phyloP scores from a whole-genome alignment of 768 basidiomycete genomes.

The Podaxis carcinomalis region DNA sequence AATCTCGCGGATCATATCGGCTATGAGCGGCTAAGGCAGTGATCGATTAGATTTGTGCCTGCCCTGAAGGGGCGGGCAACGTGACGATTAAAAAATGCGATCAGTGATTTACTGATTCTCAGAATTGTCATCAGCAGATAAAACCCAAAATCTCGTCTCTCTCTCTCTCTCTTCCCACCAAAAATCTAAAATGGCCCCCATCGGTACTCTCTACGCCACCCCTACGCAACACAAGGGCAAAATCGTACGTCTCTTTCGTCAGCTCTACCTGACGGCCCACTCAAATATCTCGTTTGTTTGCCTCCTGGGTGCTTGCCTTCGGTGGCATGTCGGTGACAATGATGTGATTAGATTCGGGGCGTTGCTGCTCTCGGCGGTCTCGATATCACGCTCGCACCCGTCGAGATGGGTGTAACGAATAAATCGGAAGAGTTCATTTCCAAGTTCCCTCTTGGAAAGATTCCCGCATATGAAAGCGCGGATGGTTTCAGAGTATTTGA shows the following conservation, averaged over 20 bases:
- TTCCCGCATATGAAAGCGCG: conserved; percentile 74
- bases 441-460: conserved; percentile 81
- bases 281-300: not conserved
- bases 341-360: conserved; percentile 39
- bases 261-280: not conserved
- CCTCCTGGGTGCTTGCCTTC: not conserved
- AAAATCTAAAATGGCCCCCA: conserved; percentile 15
- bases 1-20: not conserved
- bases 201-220: conserved; percentile 14
- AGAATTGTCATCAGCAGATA: conserved; percentile 3
- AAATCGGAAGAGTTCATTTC: conserved; percentile 61
- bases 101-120: conserved; percentile 3
- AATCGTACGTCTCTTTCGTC: conserved; percentile 11
- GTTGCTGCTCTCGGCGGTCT: conserved; percentile 58
- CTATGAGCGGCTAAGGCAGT: not conserved
- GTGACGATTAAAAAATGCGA: conserved; percentile 8
- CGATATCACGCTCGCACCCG: conserved; percentile 50
- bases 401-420: conserved; percentile 64
- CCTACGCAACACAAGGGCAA: conserved; percentile 15
- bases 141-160: not conserved
- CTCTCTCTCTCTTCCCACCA: not conserved
- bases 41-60: not conserved
- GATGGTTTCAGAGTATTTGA: conserved; percentile 83
- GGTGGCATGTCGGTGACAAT: not conserved
- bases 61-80: conserved; percentile 1